Percentiles rank a stretch among this genome's conserved stretches.
Evolutionary conservation across 306 rosid species (phyloP).

Genomic region (Begonia loranthoides): DNA sequence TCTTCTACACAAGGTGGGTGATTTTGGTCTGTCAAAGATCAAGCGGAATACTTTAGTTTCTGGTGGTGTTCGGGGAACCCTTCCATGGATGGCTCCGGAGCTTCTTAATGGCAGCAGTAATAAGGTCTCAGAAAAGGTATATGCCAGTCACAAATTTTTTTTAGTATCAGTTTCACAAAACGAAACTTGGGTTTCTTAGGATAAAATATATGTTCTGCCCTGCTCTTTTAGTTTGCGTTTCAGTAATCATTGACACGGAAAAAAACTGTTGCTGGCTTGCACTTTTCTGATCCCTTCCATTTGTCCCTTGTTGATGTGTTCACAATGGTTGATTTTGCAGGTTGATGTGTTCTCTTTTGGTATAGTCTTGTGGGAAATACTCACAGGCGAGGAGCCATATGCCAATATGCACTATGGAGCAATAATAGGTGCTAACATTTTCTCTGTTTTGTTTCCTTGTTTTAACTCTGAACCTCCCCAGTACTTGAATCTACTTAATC

Average conservation of each 20-base stretch:
- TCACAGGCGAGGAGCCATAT: slow-evolving; percentile 92
- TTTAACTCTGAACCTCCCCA: neutral
- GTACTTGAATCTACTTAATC: neutral
- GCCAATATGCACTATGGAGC: slow-evolving; percentile 98
- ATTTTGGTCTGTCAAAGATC: slow-evolving; percentile 83
- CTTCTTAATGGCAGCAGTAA: slow-evolving; percentile 80
- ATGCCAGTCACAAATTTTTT: neutral
- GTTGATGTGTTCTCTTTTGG: slow-evolving; percentile 95
- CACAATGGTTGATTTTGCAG: slow-evolving; percentile 19
- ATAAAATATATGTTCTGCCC: no score
- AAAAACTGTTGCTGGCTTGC: neutral
- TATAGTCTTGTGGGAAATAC: slow-evolving; percentile 88
- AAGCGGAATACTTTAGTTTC: slow-evolving; percentile 76
- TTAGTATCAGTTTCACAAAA: no score
- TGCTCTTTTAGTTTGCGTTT: no score
- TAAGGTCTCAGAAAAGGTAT: slow-evolving; percentile 81
- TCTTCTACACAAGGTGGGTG: slow-evolving; percentile 53
- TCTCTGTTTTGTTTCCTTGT: neutral
- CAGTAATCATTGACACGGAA: no score
- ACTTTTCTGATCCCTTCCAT: neutral
- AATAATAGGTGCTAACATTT: slow-evolving; percentile 45
- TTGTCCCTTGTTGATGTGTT: slow-evolving; percentile 1
- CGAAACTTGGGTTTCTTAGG: no score
- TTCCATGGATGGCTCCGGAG: slow-evolving; percentile 97
- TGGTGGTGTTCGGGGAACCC: slow-evolving; percentile 86